Evolutionary conservation across 1,284 basidiomycete genomes (phyloP), one percentile per base, ranked within the genome.

Genomic region (Neonothopanus nambi): DNA sequence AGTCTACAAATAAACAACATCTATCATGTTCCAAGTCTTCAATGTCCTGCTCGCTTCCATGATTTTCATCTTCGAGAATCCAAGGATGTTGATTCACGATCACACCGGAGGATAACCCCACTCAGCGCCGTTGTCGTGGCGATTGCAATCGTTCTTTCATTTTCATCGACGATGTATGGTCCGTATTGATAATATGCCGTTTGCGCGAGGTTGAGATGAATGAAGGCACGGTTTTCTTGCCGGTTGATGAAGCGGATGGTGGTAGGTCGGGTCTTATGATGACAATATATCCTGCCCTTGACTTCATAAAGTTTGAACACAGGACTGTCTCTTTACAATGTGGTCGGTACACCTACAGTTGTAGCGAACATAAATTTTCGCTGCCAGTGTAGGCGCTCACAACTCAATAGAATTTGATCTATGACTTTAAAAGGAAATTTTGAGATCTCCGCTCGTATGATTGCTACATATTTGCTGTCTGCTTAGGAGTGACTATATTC

Each of bases 141-240:
- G 75, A 78, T 5, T 84, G 80, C 62, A 81, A 80, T 57, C 82
- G 84, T 62, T 82, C 81, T 0, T 76, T 79, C 0, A 75, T 84
- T 50, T 77, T 77, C 1, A 76, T 85, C 44, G 74, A 79, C 45
- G 66, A 72, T 39, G 62, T 87, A 17, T 85, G 83, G 81, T 70
- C 72, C 1, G 74, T 76, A 4, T 62, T 87, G 48, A 62, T 33
- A 13, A 75, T 70, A 55, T 75, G 73, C 49, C 67, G 66, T 13
- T 70, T 85, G 37, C 65, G 66, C 23, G 68, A 75, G 54, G 71
- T 85, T 20, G 73, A 78, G 40, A 75, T 85, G 50, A 72, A 63
- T 42, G 81, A 85, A 55, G 85, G 84, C 61, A 58, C 80, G 45
- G 65, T 79, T 6, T 85, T 84, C 57, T 66, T 63, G 15, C 54